A percentile compares a stretch with the other conserved stretches of the same genome.
Conservation (phyloP, 345 rosid genomes). For the Euphorbia peplus region DNA sequence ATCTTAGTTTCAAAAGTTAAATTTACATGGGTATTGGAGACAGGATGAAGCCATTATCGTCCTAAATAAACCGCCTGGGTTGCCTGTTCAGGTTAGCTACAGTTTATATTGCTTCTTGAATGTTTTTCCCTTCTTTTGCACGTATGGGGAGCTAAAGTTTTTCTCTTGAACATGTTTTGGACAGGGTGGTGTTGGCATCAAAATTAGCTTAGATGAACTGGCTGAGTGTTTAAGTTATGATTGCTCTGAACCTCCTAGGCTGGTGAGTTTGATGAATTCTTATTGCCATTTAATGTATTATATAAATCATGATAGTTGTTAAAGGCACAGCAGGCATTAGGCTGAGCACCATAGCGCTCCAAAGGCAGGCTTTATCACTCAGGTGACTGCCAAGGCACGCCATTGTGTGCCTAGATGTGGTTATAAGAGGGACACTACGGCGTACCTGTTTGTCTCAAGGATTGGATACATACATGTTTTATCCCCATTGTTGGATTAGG, state of each 20-base stretch:
- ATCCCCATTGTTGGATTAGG: too few species aligned
- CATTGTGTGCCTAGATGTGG: too few species aligned
- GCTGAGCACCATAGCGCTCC: too few species aligned
- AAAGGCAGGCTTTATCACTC: too few species aligned
- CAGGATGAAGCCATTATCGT: conserved; percentile 80
- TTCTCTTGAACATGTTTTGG: neutral
- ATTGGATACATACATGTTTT: too few species aligned
- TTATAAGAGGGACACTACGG: too few species aligned
- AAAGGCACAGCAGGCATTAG: too few species aligned
- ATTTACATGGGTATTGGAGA: conserved; percentile 19
- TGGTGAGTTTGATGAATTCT: conserved; percentile 52
- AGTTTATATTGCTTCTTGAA: neutral
- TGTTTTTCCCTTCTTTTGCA: neutral
- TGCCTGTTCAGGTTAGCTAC: conserved; percentile 81
- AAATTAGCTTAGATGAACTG: conserved; percentile 75
- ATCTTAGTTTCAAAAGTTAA: conserved; percentile 9
- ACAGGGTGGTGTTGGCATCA: conserved; percentile 87
- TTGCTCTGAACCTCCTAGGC: conserved; percentile 63
- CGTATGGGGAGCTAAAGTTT: neutral
- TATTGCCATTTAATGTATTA: neutral
- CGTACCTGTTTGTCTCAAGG: too few species aligned
- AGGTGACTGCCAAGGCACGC: too few species aligned
- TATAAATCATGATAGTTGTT: neutral
- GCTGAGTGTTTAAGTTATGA: conserved; percentile 64
- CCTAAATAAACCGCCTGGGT: conserved; percentile 82